phyloP scores from a whole-genome alignment of 192 early-diverging fungal genomes.

The Coemansia sp. region DNA sequence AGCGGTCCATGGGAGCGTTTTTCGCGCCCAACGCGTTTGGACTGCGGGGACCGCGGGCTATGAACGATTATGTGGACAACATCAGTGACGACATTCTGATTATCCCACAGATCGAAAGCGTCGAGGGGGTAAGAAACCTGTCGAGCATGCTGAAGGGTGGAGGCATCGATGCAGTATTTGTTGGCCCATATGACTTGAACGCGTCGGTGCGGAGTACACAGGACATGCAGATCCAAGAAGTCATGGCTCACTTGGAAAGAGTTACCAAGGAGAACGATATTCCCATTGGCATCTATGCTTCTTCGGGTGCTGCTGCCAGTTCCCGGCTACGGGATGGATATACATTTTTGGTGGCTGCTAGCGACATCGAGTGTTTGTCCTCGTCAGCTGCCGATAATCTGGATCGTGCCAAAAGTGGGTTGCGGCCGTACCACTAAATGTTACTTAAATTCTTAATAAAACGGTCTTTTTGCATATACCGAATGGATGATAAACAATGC shows the following conservation, averaged over 20 bases:
- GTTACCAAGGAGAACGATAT: conserved; percentile 28
- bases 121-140: conserved; percentile 41
- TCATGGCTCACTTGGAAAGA: conserved; percentile 28
- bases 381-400: conserved; percentile 45
- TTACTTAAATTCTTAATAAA: not conserved
- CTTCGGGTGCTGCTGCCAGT: conserved; percentile 33
- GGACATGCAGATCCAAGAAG: conserved; percentile 31
- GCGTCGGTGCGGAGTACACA: conserved; percentile 27
- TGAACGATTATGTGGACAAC: conserved; percentile 38
- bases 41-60: conserved; percentile 29
- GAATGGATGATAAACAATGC: conserved; percentile 9
- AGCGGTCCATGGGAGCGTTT: conserved; percentile 41
- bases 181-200: conserved; percentile 36
- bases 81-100: conserved; percentile 40
- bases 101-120: conserved; percentile 53
- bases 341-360: conserved; percentile 48
- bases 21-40: conserved; percentile 40
- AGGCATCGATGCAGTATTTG: conserved; percentile 48
- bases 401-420: conserved; percentile 33
- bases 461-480: not conserved
- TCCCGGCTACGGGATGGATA: conserved; percentile 31
- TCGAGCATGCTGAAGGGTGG: conserved; percentile 28
- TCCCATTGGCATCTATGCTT: conserved; percentile 46
- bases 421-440: conserved; percentile 25
- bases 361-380: conserved; percentile 41